Evolutionary conservation across 2,329 filamentous ascomycete genomes (phyloP).

Genomic region (Penicillium sp.): DNA sequence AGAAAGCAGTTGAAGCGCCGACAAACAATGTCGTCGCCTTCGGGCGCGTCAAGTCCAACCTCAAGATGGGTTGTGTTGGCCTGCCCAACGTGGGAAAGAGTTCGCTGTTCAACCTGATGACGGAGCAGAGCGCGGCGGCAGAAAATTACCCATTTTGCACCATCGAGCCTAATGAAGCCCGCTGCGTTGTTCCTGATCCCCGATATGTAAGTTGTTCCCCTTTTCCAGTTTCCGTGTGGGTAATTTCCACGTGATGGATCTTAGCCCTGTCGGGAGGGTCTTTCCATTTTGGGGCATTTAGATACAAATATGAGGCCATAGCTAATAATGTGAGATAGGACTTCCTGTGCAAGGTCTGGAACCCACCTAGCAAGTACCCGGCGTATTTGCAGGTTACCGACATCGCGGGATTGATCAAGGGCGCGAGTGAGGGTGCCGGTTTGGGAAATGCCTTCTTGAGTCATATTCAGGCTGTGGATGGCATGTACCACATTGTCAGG

Average conservation of each 20-base stretch:
- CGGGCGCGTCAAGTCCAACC: conserved; percentile 5
- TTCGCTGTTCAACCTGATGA: conserved; percentile 8
- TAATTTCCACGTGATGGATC: neutral
- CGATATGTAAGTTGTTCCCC: conserved; percentile 2
- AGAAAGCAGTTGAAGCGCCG: conserved; percentile 1
- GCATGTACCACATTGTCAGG: conserved; percentile 9
- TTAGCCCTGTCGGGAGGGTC: neutral
- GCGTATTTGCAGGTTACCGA: conserved; percentile 10
- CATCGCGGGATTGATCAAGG: conserved; percentile 7
- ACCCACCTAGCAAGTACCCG: conserved; percentile 6
- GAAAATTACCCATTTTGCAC: conserved; percentile 10
- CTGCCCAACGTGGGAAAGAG: conserved; percentile 6
- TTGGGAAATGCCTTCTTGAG: conserved; percentile 9
- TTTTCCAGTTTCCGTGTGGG: neutral
- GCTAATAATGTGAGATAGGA: neutral
- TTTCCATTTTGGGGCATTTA: neutral
- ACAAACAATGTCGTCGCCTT: conserved; percentile 10
- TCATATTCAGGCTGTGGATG: conserved; percentile 9
- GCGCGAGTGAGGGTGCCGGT: conserved; percentile 2
- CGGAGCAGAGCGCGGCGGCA: conserved; percentile 5
- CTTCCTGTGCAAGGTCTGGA: conserved; percentile 9
- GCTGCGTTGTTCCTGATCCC: conserved; percentile 5
- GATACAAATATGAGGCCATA: neutral
- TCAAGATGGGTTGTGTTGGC: conserved; percentile 10
- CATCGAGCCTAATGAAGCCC: conserved; percentile 11